These are phyloP conservation scores for Lipomyces orientalis DNA, from an alignment of 805 yeast species.

Conservation along the genomic window DNA sequence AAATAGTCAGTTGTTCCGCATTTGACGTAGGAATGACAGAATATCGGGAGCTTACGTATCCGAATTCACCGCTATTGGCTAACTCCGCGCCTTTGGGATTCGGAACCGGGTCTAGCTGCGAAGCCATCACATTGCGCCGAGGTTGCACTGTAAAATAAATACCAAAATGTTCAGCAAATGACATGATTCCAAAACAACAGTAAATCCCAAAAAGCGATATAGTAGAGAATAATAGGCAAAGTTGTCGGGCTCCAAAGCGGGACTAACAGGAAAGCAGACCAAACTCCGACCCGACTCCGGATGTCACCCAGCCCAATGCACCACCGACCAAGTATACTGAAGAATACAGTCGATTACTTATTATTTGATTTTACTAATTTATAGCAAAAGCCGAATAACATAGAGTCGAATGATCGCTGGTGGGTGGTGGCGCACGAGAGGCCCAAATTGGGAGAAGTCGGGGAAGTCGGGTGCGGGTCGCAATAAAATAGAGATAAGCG, in stretches of 20 bases:
- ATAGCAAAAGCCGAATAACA: conserved; percentile 6
- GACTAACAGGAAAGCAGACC: not conserved
- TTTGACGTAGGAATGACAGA: not conserved
- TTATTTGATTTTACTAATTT: not conserved
- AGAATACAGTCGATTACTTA: not conserved
- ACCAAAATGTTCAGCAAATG: conserved; percentile 28
- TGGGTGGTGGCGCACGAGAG: not conserved
- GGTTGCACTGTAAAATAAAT: conserved; percentile 29
- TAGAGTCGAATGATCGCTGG: not conserved
- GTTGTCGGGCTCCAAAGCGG: not conserved
- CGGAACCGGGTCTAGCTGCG: conserved; percentile 27
- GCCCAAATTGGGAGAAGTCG: not conserved
- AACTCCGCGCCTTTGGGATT: conserved; percentile 32
- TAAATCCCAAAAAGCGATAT: not conserved
- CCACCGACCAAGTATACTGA: not conserved
- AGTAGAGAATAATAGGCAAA: not conserved
- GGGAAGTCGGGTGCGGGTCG: not conserved
- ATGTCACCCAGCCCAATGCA: not conserved
- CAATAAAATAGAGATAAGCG: not conserved
- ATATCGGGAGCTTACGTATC: conserved; percentile 22
- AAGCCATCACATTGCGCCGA: conserved; percentile 17
- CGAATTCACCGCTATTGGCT: conserved; percentile 35
- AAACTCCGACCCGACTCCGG: not conserved
- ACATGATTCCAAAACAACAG: conserved; percentile 11
- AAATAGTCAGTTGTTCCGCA: not conserved